Evolutionary conservation across 371 early-diverging fungal species (phyloP).

Genomic region (Dinochytrium kinnereticum): DNA sequence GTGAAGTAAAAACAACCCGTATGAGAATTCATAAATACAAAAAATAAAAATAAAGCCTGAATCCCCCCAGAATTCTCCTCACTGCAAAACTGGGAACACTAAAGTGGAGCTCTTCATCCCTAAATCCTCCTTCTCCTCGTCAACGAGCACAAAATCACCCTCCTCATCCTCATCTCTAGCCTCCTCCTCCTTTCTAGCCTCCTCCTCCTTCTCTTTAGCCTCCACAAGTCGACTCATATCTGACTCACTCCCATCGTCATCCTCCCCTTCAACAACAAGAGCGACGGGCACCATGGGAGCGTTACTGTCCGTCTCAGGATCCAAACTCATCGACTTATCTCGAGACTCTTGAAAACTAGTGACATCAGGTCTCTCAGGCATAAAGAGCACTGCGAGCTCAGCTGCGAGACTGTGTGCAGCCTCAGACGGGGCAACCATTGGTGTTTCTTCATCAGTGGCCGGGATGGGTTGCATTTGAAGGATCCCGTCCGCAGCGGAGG

Average conservation of each 20-base stretch:
- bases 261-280: neutral
- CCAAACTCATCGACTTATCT: no score
- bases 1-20: no score
- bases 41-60: neutral
- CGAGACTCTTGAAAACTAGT: no score
- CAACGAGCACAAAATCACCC: neutral
- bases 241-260: neutral
- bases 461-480: neutral
- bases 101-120: conserved; percentile 2
- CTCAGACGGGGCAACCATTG: neutral
- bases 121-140: neutral
- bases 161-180: neutral
- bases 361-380: no score
- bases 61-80: neutral
- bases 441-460: neutral
- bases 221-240: no score
- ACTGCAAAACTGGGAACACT: neutral
- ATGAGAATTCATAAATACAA: neutral
- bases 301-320: no score
- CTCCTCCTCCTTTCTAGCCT: neutral
- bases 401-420: no score
- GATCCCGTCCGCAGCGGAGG: neutral
- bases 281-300: neutral
- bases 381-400: neutral
- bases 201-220: neutral